These are phyloP conservation scores for Colletotrichum tofieldiae DNA, from an alignment of 2,329 filamentous ascomycete species.

Conservation along the genomic window DNA sequence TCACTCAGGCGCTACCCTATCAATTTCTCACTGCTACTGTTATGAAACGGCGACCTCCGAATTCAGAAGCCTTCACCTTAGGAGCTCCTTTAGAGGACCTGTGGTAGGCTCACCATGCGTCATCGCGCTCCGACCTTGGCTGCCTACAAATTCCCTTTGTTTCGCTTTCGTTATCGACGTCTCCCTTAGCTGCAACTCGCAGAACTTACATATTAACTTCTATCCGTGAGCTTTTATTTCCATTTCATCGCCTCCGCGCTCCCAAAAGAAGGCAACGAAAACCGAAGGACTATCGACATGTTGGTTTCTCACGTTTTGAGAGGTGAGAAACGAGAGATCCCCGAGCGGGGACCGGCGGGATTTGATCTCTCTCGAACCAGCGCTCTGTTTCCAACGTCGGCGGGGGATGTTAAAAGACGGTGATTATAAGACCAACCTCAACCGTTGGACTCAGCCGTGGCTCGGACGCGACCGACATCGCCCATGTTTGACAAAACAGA, in stretches of 20 bases:
- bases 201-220: too few species aligned
- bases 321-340: neutral
- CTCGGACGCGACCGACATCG: conserved; percentile 10
- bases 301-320: neutral
- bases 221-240: neutral
- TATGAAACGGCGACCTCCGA: neutral
- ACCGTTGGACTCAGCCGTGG: neutral
- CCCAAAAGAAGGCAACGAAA: neutral
- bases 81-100: neutral
- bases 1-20: neutral
- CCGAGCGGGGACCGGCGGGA: neutral
- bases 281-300: neutral
- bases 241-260: neutral
- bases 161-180: too few species aligned
- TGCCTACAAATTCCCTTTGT: too few species aligned
- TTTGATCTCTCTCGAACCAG: neutral
- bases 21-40: neutral
- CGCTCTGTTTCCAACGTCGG: too few species aligned
- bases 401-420: neutral
- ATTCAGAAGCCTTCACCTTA: neutral
- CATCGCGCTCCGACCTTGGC: neutral
- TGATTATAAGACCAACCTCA: neutral
- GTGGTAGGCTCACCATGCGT: neutral
- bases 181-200: too few species aligned
- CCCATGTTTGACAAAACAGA: neutral